phyloP scores from a whole-genome alignment of 2,329 filamentous ascomycete species.

The Colletotrichum gloeosporioides region DNA sequence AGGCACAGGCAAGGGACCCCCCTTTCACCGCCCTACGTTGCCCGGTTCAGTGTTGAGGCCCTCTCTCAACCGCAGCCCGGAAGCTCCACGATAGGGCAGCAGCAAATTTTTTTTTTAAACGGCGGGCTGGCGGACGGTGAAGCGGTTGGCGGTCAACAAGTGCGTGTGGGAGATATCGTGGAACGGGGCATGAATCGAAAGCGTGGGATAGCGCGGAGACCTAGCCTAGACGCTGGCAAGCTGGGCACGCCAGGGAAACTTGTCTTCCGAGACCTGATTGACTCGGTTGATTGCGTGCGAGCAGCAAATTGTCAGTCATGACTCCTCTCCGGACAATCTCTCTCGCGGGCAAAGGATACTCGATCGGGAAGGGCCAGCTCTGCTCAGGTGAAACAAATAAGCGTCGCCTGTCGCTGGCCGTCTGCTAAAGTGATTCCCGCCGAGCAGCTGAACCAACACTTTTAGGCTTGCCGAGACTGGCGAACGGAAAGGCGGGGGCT shows the following conservation, averaged over 20 bases:
- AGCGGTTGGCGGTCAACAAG: neutral
- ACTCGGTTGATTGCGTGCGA: conserved; percentile 1
- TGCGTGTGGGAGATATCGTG: neutral
- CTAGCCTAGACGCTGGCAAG: neutral
- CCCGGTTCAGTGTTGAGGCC: neutral
- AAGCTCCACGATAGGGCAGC: neutral
- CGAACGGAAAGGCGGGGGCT: neutral
- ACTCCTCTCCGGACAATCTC: neutral
- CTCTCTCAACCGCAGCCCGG: neutral
- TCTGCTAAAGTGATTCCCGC: neutral
- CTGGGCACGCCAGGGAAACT: neutral
- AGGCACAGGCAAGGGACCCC: neutral
- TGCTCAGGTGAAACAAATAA: conserved; percentile 9
- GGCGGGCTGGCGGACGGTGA: neutral
- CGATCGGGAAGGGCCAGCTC: neutral
- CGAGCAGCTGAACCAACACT: neutral
- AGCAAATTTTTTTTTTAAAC: neutral
- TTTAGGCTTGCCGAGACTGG: conserved; percentile 10
- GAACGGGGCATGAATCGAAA: neutral
- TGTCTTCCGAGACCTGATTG: neutral
- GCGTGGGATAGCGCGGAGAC: neutral
- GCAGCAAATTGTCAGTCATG: neutral
- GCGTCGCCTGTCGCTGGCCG: neutral
- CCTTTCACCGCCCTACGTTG: conserved; percentile 12
- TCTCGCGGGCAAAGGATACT: neutral